These are phyloP conservation scores for Ophiostoma ulmi DNA, from an alignment of 2,329 filamentous ascomycete species.

Conservation along the genomic window DNA sequence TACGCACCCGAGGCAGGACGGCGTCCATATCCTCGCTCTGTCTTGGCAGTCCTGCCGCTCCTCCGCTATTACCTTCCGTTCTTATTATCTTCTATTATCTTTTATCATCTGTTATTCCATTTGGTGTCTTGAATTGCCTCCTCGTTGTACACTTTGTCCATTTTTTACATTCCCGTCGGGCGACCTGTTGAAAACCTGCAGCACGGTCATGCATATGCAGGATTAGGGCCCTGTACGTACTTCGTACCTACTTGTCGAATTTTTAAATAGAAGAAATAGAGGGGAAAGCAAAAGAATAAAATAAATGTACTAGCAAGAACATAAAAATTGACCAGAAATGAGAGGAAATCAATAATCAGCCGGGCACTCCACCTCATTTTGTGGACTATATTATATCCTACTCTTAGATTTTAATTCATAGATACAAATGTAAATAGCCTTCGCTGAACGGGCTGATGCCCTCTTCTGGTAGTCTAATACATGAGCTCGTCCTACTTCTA, in stretches of 20 bases:
- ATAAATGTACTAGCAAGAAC: neutral
- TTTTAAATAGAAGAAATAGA: neutral
- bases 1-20: neutral
- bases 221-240: neutral
- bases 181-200: neutral
- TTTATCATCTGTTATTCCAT: neutral
- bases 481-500: neutral
- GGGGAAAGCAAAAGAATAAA: neutral
- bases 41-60: neutral
- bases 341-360: no score
- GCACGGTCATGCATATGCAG: slow-evolving; percentile 11
- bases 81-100: neutral
- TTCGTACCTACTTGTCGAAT: neutral
- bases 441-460: no score
- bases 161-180: neutral
- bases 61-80: neutral
- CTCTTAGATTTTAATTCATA: no score
- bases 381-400: no score
- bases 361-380: no score
- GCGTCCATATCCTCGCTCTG: neutral
- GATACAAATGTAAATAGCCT: no score
- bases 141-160: neutral
- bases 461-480: neutral
- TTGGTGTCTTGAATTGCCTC: neutral
- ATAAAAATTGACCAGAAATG: no score